Percentiles rank a stretch among this genome's conserved stretches.
Evolutionary conservation across 2,329 filamentous ascomycete species (phyloP).

Genomic region (Didymosphaeria variabile): DNA sequence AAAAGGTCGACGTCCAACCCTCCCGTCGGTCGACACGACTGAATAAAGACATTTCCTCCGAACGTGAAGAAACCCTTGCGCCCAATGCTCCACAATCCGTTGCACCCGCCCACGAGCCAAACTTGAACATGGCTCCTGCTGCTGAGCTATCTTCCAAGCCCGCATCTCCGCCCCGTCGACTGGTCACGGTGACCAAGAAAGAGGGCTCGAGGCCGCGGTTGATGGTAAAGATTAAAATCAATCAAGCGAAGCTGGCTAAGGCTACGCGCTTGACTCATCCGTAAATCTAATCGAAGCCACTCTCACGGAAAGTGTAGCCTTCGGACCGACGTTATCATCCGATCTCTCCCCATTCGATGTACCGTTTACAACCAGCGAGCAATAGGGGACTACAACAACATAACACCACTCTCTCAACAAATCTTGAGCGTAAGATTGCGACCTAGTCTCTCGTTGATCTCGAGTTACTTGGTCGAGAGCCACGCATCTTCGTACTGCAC

Average conservation of each 20-base stretch:
- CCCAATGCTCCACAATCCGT: not conserved
- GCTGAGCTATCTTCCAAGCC: not conserved
- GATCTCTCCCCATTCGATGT: not conserved
- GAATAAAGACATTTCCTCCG: not conserved
- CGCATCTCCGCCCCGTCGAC: not conserved
- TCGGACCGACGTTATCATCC: too few relatives aligned
- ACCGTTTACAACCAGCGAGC: too few relatives aligned
- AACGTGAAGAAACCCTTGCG: not conserved
- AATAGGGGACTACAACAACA: too few relatives aligned
- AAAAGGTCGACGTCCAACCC: not conserved
- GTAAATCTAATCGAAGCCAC: not conserved
- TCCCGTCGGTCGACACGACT: not conserved
- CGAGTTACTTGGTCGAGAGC: not conserved
- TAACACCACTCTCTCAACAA: not conserved
- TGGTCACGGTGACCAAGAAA: not conserved
- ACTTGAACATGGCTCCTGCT: too few relatives aligned
- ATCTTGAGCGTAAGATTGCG: not conserved
- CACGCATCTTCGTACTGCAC: not conserved
- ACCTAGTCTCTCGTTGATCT: not conserved
- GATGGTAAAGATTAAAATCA: not conserved
- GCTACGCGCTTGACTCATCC: not conserved
- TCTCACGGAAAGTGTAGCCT: too few relatives aligned
- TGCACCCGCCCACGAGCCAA: not conserved
- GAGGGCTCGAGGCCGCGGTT: not conserved
- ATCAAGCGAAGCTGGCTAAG: not conserved